These are phyloP conservation scores for Agroathelia rolfsii DNA, from an alignment of 1,284 basidiomycete genomes.

Conservation along the genomic window DNA sequence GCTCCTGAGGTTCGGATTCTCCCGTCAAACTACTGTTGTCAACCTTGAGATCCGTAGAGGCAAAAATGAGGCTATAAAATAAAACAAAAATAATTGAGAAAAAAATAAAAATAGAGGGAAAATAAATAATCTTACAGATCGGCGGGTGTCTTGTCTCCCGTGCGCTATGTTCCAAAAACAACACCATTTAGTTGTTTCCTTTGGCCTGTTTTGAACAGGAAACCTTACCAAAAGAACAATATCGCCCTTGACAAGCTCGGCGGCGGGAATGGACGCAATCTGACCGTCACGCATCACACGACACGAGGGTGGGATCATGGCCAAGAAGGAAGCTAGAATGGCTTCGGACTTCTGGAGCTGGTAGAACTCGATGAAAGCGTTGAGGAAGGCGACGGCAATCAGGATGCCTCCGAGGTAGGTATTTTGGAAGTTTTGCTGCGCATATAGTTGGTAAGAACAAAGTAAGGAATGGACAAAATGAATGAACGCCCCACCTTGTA, in stretches of 20 bases:
- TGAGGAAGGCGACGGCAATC: constrained; percentile 59
- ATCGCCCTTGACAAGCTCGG: constrained; percentile 61
- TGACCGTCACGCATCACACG: constrained; percentile 54
- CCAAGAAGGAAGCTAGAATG: constrained; percentile 59
- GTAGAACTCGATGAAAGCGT: constrained; percentile 63
- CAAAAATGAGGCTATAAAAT: constrained; percentile 49
- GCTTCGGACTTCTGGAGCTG: constrained; percentile 64
- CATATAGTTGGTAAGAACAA: constrained; percentile 2
- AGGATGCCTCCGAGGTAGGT: constrained; percentile 62
- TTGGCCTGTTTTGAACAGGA: not conserved
- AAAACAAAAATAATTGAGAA: too few species aligned
- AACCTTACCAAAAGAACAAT: constrained; percentile 47
- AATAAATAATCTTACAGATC: too few species aligned
- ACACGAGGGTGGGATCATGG: constrained; percentile 62
- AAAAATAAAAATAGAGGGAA: too few species aligned
- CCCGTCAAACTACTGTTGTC: constrained; percentile 65
- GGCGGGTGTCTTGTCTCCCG: constrained; percentile 62
- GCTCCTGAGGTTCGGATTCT: constrained; percentile 61
- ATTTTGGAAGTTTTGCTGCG: constrained; percentile 50
- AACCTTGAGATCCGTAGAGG: constrained; percentile 51
- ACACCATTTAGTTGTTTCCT: too few species aligned
- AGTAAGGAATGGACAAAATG: not conserved
- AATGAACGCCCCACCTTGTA: constrained; percentile 33
- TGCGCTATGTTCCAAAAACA: constrained; percentile 29
- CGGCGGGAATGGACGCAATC: constrained; percentile 47